These are phyloP conservation scores for Sporothrix schenckii DNA, from an alignment of 2,329 filamentous ascomycete genomes.

Conservation along the genomic window DNA sequence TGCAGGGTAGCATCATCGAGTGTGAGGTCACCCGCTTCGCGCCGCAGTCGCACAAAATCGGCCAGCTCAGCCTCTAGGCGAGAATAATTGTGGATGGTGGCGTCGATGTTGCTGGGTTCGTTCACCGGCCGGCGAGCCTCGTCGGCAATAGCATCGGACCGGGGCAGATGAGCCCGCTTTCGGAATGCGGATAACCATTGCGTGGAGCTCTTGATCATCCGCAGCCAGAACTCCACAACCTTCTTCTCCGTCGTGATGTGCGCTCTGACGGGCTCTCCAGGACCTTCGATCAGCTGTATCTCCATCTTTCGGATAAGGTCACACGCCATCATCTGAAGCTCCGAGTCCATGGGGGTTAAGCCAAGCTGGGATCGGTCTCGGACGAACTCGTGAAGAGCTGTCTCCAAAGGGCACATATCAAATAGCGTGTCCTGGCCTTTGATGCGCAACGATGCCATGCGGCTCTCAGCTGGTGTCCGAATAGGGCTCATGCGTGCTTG, in stretches of 20 bases:
- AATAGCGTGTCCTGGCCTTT: slow-evolving; percentile 63
- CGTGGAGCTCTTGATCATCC: slow-evolving; percentile 54
- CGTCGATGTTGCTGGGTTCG: slow-evolving; percentile 60
- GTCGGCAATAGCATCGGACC: slow-evolving; percentile 58
- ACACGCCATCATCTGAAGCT: slow-evolving; percentile 63
- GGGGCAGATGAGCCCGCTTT: slow-evolving; percentile 59
- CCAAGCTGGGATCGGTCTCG: slow-evolving; percentile 56
- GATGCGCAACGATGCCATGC: slow-evolving; percentile 55
- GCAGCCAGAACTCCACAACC: slow-evolving; percentile 60
- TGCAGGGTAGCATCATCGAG: slow-evolving; percentile 58
- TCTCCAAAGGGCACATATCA: slow-evolving; percentile 59
- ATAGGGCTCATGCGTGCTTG: slow-evolving; percentile 55
- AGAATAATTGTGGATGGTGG: slow-evolving; percentile 61
- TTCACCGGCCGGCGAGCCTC: slow-evolving; percentile 52
- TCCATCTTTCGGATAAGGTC: slow-evolving; percentile 62
- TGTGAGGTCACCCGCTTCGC: slow-evolving; percentile 52
- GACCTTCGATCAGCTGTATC: slow-evolving; percentile 38
- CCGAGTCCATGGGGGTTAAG: slow-evolving; percentile 61
- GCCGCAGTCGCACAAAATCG: slow-evolving; percentile 54
- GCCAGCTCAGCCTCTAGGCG: slow-evolving; percentile 60
- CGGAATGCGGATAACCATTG: slow-evolving; percentile 61
- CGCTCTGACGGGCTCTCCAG: background rate
- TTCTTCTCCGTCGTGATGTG: slow-evolving; percentile 46
- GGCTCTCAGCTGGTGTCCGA: slow-evolving; percentile 51
- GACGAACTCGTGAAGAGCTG: slow-evolving; percentile 58